These are phyloP conservation scores for Solanum appendiculatum DNA, from an alignment of 257 asterid species.

Conservation along the genomic window DNA sequence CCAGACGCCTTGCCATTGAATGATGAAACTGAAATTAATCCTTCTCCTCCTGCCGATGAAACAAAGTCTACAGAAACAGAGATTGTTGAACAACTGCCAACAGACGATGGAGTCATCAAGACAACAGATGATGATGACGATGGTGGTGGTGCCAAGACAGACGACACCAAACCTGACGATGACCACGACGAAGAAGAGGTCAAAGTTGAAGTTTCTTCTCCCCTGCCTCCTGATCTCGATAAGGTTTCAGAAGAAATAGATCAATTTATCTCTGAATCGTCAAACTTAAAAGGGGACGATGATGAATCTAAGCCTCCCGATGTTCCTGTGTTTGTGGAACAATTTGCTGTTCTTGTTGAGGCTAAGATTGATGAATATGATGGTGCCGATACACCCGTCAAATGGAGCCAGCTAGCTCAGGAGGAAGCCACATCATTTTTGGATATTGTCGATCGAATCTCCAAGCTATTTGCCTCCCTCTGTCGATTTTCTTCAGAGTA, in stretches of 20 bases:
- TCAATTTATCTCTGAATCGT: slow-evolving; percentile 31
- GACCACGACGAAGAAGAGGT: slow-evolving; percentile 11
- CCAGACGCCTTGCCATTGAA: not conserved
- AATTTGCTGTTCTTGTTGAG: slow-evolving; percentile 57
- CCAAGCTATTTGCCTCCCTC: slow-evolving; percentile 28
- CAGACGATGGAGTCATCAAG: not conserved
- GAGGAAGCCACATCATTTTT: slow-evolving; percentile 46
- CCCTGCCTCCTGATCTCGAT: slow-evolving; percentile 60
- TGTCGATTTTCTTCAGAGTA: slow-evolving; percentile 30
- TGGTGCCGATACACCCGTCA: slow-evolving; percentile 10
- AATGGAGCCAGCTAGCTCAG: slow-evolving; percentile 36
- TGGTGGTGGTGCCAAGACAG: not conserved
- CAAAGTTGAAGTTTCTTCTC: slow-evolving; percentile 11
- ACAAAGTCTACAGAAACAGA: not conserved
- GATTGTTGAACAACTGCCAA: not conserved
- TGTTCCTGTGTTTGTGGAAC: slow-evolving; percentile 55
- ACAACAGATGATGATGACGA: not conserved
- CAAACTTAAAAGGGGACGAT: not conserved
- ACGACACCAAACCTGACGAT: not conserved
- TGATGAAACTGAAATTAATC: not conserved
- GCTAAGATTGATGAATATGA: slow-evolving; percentile 47
- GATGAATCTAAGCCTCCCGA: slow-evolving; percentile 25
- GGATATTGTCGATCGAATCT: slow-evolving; percentile 26
- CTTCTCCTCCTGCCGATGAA: not conserved
- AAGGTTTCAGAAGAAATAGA: slow-evolving; percentile 54